Base-by-base conservation (phyloP, 2,329 filamentous ascomycete species). In the Plectosphaerella cucumerina region DNA sequence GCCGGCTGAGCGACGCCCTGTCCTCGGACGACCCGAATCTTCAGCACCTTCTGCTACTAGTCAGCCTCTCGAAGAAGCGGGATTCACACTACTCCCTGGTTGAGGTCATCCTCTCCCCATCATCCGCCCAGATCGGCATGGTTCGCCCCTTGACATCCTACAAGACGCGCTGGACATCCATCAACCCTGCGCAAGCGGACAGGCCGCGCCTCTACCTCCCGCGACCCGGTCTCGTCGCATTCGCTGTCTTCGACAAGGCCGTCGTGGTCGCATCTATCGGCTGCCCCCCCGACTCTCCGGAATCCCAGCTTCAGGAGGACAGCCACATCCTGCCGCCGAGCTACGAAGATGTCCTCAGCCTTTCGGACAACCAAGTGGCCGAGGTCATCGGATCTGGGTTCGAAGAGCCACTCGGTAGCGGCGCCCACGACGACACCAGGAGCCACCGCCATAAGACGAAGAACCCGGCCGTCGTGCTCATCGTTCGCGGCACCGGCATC, bases 281-380 rank as follows among this genome's bases (percentile, higher is more conserved):
- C 3, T 78, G 78, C 47, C 75, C 80, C 1, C 81, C 84, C 14
- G 84, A 89, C 42, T 86, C 85, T 2, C 89, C 90, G 8, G 87
- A 91, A 47, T 82, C 83, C 2, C 91, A 96, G 63, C 75, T 95
- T 4, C 80, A 88, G 55, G 73, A 81, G 50, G 85, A 89, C 50
- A 85, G 78, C 35, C 80, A 86, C 59, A 73, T 81, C 12, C 64
- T 85, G 20, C 80, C 83, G 1, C 71, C 85, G 17, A 80, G 84
- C 1, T 97, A 92, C 59, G 91, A 97, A 65, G 94, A 99, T 65
- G 84, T 89, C 2, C 77, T 99, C 34, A 88, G 92, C 60, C 85
- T 99, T 52, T 83, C 86, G 22, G 76, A 80, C 54, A 82, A 85
- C 50, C 74, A 81, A 23, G 74, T 81, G 15, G 73, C 86, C 22